Evolutionary conservation across 78 protist genomes (phyloP).

Genomic region (Dictyostelium capitatum): DNA sequence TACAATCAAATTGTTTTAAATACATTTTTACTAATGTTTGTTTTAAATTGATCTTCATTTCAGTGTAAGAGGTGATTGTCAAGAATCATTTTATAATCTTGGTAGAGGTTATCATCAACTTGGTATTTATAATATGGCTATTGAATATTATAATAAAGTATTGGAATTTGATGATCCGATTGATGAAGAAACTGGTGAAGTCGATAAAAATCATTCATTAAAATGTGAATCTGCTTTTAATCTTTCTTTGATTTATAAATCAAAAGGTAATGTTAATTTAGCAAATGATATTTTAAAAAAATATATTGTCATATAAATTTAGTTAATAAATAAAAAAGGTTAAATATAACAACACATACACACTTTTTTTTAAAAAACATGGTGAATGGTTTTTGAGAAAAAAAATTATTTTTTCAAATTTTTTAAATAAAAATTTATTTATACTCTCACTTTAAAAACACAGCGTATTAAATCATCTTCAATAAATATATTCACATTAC

Average conservation of each 20-base stretch:
- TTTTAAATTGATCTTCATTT: neutral
- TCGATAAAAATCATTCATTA: constrained; percentile 17
- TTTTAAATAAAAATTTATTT: too few relatives aligned
- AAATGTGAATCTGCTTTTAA: constrained; percentile 74
- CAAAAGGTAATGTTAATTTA: constrained; percentile 17
- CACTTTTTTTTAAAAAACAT: too few relatives aligned
- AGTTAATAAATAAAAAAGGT: too few relatives aligned
- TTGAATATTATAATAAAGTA: constrained; percentile 30
- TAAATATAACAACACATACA: too few relatives aligned
- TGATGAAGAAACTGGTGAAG: constrained; percentile 24
- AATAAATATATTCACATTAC: too few relatives aligned
- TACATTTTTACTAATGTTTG: neutral
- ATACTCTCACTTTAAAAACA: too few relatives aligned
- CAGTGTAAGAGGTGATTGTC: neutral
- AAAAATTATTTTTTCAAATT: too few relatives aligned
- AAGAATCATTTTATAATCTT: constrained; percentile 41
- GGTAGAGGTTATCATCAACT: constrained; percentile 77
- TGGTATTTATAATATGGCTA: constrained; percentile 50
- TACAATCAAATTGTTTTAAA: neutral
- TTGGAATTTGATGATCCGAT: neutral
- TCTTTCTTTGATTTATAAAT: constrained; percentile 51
- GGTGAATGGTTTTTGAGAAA: too few relatives aligned
- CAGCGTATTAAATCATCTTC: too few relatives aligned
- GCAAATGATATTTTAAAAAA: constrained; percentile 41
- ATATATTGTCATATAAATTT: constrained; percentile 35